phyloP scores from a whole-genome alignment of 768 basidiomycete species.

The Clitopilus passeckerianus region DNA sequence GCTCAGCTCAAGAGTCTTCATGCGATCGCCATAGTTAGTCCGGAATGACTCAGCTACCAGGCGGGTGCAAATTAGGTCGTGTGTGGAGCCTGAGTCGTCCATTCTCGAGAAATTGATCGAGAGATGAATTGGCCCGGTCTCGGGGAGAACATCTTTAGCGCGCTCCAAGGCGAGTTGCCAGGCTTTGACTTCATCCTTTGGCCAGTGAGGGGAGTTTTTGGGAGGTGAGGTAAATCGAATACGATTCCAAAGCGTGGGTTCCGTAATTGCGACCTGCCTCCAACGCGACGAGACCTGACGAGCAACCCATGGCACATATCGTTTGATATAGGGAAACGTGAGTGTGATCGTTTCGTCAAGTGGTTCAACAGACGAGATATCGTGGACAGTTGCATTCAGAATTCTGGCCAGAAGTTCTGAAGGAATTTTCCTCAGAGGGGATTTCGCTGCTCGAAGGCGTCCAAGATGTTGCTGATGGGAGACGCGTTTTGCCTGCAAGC shows the following conservation, averaged over 20 bases:
- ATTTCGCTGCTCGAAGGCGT: neutral
- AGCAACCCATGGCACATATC: neutral
- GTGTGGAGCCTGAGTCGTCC: neutral
- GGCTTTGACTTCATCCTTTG: neutral
- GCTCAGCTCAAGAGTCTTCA: too few relatives aligned
- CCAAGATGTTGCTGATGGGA: neutral
- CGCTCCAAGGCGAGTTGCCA: neutral
- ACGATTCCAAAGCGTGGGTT: neutral
- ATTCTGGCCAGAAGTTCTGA: neutral
- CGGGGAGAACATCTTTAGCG: neutral
- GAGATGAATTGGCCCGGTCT: neutral
- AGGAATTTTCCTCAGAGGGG: neutral
- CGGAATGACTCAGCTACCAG: too few relatives aligned
- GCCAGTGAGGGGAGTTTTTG: neutral
- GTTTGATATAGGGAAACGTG: neutral
- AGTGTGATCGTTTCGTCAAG: neutral
- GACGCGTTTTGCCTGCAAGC: neutral
- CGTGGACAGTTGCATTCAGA: neutral
- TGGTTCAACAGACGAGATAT: neutral
- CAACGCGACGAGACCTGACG: neutral
- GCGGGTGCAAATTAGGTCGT: too few relatives aligned
- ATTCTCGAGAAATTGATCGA: too few relatives aligned
- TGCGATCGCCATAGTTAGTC: too few relatives aligned
- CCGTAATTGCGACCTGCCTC: neutral
- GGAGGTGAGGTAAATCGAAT: neutral